Conservation (phyloP, 768 basidiomycete genomes). For the Trametes coccinea region DNA sequence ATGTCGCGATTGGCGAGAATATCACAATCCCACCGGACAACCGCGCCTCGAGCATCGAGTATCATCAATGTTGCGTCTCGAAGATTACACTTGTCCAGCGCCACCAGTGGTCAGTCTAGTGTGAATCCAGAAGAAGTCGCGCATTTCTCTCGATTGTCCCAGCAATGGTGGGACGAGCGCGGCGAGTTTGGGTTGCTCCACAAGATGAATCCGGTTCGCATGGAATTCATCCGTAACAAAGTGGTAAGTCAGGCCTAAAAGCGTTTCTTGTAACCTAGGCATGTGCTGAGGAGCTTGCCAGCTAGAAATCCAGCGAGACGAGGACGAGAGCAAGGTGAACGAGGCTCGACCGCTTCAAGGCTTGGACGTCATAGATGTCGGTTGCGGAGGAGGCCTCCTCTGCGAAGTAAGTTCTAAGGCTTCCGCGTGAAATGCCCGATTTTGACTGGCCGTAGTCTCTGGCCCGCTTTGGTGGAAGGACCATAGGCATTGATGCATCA, state of each 20-base stretch:
- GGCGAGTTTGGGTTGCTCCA: constrained; percentile 90
- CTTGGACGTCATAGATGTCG: constrained; percentile 81
- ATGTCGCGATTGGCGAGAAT: no score
- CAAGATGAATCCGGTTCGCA: constrained; percentile 90
- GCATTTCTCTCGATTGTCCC: constrained; percentile 85
- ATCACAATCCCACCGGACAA: no score
- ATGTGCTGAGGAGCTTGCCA: neutral
- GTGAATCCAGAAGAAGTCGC: constrained; percentile 82
- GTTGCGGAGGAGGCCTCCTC: constrained; percentile 93
- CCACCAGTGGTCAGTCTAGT: constrained; percentile 35
- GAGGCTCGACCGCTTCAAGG: constrained; percentile 52
- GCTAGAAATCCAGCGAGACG: constrained; percentile 60
- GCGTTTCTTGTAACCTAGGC: no score
- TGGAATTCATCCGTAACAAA: constrained; percentile 82
- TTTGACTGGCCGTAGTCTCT: constrained; percentile 56
- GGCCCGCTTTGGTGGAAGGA: constrained; percentile 83
- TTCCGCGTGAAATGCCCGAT: neutral
- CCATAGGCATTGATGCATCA: constrained; percentile 91
- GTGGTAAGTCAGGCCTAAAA: constrained; percentile 34
- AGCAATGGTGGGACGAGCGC: constrained; percentile 94
- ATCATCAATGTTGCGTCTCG: neutral
- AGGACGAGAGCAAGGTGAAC: constrained; percentile 39
- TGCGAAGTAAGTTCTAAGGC: constrained; percentile 64
- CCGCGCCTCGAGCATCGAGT: no score
- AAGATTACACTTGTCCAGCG: neutral